Evolutionary conservation across 495 filamentous ascomycete genomes (phyloP).

Genomic region (Aspergillus incahuasiensis): DNA sequence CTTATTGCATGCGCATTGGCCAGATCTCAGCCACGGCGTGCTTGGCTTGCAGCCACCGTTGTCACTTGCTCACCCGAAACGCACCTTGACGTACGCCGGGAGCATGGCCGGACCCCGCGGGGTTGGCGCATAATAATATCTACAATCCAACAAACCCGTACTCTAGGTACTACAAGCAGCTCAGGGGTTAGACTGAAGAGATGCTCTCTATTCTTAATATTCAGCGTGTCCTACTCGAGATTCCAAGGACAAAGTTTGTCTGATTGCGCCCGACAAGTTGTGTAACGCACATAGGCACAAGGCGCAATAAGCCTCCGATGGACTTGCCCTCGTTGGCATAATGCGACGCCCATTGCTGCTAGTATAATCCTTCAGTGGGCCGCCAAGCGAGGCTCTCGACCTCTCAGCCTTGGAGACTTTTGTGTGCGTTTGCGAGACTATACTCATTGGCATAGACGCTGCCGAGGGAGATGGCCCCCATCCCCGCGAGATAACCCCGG

Average conservation of each 20-base stretch:
- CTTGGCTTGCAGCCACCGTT: constrained; percentile 1
- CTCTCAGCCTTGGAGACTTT: neutral
- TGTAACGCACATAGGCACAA: neutral
- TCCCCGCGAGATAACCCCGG: constrained; percentile 1
- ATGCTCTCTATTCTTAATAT: too few relatives aligned
- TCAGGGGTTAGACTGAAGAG: too few relatives aligned
- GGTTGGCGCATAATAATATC: neutral
- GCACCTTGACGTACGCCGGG: neutral
- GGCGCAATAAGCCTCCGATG: neutral
- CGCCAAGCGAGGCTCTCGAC: neutral
- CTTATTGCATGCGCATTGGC: neutral
- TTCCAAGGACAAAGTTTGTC: neutral
- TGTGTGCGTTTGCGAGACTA: neutral
- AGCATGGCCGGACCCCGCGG: neutral
- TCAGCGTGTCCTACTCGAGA: neutral
- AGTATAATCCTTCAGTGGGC: neutral
- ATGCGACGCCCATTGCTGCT: neutral
- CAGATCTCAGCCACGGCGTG: constrained; percentile 1
- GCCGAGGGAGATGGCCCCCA: neutral
- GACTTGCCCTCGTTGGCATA: neutral
- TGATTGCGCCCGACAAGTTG: neutral
- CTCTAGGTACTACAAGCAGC: too few relatives aligned
- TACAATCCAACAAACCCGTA: too few relatives aligned
- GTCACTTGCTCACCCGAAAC: neutral
- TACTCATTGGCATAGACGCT: neutral